phyloP scores from a whole-genome alignment of 2,329 filamentous ascomycete species.

The Lachnellula suecica region DNA sequence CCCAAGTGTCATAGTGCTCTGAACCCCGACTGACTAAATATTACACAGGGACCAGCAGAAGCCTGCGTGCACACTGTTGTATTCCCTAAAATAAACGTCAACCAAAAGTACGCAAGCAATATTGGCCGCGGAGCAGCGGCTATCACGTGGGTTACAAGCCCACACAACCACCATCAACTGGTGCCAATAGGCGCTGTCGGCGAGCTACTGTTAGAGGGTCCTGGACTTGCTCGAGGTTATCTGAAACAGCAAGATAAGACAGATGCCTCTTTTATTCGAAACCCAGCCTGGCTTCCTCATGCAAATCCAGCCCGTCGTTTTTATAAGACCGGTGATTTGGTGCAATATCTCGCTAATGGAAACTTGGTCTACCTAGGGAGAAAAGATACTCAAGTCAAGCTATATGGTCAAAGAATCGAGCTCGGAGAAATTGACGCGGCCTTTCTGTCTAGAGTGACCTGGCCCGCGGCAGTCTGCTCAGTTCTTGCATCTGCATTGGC shows the following conservation, averaged over 20 bases:
- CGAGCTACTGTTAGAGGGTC: constrained; percentile 38
- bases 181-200: constrained; percentile 20
- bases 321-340: constrained; percentile 61
- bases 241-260: constrained; percentile 58
- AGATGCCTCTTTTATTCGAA: constrained; percentile 52
- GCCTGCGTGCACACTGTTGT: constrained; percentile 21
- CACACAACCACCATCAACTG: constrained; percentile 10
- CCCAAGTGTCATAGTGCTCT: no score
- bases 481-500: no score
- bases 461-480: no score
- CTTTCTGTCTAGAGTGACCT: constrained; percentile 32
- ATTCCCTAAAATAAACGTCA: constrained; percentile 6
- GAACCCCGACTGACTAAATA: no score
- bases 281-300: constrained; percentile 50
- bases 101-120: not conserved
- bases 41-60: no score
- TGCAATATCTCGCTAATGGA: constrained; percentile 48
- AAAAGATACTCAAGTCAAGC: constrained; percentile 65
- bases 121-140: constrained; percentile 15
- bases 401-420: constrained; percentile 64
- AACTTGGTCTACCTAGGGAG: constrained; percentile 58
- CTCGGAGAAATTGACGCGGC: constrained; percentile 49
- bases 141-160: constrained; percentile 36
- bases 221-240: constrained; percentile 60
- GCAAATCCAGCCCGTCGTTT: constrained; percentile 43